These are phyloP conservation scores for Aegilops bicornis DNA, from an alignment of 176 grass and related monocot species.

Conservation along the genomic window DNA sequence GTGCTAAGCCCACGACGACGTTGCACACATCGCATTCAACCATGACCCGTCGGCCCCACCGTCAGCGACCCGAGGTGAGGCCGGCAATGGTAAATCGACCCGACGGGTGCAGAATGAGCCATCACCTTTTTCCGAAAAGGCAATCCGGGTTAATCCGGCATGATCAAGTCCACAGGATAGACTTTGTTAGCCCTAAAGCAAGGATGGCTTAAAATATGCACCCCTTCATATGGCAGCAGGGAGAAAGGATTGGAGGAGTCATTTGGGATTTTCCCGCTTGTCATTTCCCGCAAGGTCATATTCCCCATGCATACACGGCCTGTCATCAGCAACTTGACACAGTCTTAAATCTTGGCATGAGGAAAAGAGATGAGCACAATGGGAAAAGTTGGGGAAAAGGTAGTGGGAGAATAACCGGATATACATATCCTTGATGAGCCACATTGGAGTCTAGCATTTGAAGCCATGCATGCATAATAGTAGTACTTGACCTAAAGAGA, in stretches of 20 bases:
- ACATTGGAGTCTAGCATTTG: slow-evolving; percentile 78
- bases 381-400: slow-evolving; percentile 45
- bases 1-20: not conserved
- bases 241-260: slow-evolving; percentile 37
- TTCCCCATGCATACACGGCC: slow-evolving; percentile 38
- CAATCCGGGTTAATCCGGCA: slow-evolving; percentile 39
- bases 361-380: slow-evolving; percentile 52
- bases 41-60: not conserved
- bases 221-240: slow-evolving; percentile 50
- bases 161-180: slow-evolving; percentile 59
- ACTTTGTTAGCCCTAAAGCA: slow-evolving; percentile 75
- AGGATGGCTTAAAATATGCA: slow-evolving; percentile 55
- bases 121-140: slow-evolving; percentile 53
- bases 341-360: slow-evolving; percentile 47
- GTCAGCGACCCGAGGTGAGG: not conserved
- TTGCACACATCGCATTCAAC: not conserved
- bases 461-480: slow-evolving; percentile 30
- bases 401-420: slow-evolving; percentile 75
- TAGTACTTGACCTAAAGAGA: slow-evolving; percentile 45
- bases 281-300: slow-evolving; percentile 41
- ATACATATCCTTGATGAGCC: slow-evolving; percentile 43
- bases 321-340: slow-evolving; percentile 50
- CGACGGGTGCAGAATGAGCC: slow-evolving; percentile 9
- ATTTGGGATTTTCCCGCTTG: slow-evolving; percentile 61
- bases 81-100: not conserved